Evolutionary conservation across 768 basidiomycete genomes (phyloP).

Genomic region (Phlegmacium glaucopus): DNA sequence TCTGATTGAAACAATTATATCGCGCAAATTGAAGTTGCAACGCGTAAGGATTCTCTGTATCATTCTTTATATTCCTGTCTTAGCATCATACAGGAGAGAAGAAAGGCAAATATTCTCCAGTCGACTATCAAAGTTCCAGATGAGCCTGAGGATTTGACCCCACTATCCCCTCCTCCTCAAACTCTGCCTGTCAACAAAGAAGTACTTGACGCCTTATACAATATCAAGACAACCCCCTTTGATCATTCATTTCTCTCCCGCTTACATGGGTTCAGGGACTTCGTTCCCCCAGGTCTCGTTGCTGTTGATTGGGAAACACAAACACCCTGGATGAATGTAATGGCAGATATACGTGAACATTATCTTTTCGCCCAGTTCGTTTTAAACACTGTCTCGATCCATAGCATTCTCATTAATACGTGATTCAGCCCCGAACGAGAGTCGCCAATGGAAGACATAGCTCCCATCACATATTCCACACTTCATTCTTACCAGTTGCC

Average conservation of each 20-base stretch:
- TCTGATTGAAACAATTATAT: constrained; percentile 28
- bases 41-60: constrained; percentile 26
- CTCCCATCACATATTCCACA: constrained; percentile 61
- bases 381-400: too few species aligned
- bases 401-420: neutral
- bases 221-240: constrained; percentile 62
- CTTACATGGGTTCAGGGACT: constrained; percentile 41
- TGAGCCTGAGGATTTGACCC: constrained; percentile 26
- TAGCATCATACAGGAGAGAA: constrained; percentile 25
- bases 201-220: constrained; percentile 49
- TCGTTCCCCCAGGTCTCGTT: constrained; percentile 37
- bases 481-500: constrained; percentile 56
- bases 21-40: constrained; percentile 45
- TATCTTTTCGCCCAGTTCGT: constrained; percentile 58
- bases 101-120: constrained; percentile 22
- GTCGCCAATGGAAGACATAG: constrained; percentile 34
- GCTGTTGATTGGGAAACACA: constrained; percentile 70
- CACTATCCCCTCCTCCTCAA: constrained; percentile 26
- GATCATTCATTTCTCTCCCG: constrained; percentile 65
- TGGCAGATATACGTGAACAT: constrained; percentile 70
- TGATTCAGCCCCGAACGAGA: constrained; percentile 52
- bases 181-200: constrained; percentile 24
- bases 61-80: neutral
- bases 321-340: constrained; percentile 72
- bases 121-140: constrained; percentile 16